phyloP scores from a whole-genome alignment of 75 land plant genomes.

The Picea glauca region DNA sequence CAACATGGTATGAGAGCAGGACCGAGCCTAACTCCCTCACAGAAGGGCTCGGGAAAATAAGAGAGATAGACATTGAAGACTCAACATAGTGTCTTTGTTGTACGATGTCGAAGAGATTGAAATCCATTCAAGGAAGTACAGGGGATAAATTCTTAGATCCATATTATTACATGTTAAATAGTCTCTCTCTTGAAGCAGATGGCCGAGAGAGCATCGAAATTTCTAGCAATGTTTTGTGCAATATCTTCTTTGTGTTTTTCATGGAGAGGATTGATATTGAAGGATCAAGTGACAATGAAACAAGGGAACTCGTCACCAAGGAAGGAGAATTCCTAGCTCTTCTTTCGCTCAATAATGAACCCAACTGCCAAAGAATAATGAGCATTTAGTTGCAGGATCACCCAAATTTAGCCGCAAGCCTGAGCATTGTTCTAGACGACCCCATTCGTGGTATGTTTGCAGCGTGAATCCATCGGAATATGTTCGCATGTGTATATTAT shows the following conservation, averaged over 20 bases:
- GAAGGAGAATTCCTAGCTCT: slow-evolving; percentile 78
- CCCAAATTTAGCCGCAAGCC: background rate
- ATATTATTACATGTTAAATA: slow-evolving; percentile 42
- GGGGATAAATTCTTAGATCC: background rate
- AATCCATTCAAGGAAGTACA: background rate
- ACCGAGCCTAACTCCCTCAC: no score
- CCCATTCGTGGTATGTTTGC: slow-evolving; percentile 32
- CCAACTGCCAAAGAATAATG: slow-evolving; percentile 30
- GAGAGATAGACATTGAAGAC: no score
- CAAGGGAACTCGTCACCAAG: slow-evolving; percentile 25
- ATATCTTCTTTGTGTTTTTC: slow-evolving; percentile 33
- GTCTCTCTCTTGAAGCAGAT: slow-evolving; percentile 64
- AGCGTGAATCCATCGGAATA: slow-evolving; percentile 58
- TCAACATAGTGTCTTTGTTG: slow-evolving; percentile 52
- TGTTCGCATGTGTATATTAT: slow-evolving; percentile 30
- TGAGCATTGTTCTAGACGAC: slow-evolving; percentile 27
- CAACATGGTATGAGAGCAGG: no score
- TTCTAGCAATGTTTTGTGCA: slow-evolving; percentile 71
- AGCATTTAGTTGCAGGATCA: slow-evolving; percentile 9
- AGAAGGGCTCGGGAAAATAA: no score
- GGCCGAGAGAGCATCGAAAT: slow-evolving; percentile 66
- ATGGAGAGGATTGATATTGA: background rate
- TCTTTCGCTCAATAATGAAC: slow-evolving; percentile 47
- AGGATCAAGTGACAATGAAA: background rate
- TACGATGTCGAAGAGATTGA: background rate